Percentiles rank a stretch among this genome's conserved stretches.
These are phyloP conservation scores for Fusarium sp. DNA, from an alignment of 2,329 filamentous ascomycete genomes.

Conservation along the genomic window DNA sequence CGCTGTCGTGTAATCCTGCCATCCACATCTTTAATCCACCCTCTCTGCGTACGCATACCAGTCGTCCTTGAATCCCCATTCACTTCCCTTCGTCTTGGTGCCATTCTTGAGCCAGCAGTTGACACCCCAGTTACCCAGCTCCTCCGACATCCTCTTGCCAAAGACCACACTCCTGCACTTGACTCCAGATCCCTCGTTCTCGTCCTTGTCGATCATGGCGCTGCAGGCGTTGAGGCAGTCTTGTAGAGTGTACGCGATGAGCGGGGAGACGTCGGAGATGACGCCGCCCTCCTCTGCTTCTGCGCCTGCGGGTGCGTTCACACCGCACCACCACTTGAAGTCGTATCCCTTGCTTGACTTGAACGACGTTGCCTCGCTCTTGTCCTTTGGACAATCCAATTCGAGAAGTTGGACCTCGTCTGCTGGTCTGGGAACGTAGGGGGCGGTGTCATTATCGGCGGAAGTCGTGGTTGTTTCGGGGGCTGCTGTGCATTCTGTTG, in stretches of 20 bases:
- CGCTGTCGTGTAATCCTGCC: too few species aligned
- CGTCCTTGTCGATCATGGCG: conserved; percentile 20
- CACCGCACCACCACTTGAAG: conserved; percentile 34
- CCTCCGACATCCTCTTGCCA: conserved; percentile 6
- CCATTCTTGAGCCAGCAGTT: conserved; percentile 32
- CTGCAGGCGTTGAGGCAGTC: conserved; percentile 31
- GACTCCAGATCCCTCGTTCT: background rate
- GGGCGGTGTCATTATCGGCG: conserved; percentile 8
- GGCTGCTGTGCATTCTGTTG: conserved; percentile 21
- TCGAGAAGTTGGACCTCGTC: background rate
- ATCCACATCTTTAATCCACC: background rate
- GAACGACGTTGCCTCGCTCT: conserved; percentile 13
- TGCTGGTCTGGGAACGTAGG: conserved; percentile 24
- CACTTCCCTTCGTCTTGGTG: background rate
- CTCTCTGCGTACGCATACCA: conserved; percentile 24
- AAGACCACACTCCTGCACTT: conserved; percentile 25
- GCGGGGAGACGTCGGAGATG: conserved; percentile 8
- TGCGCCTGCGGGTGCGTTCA: conserved; percentile 11
- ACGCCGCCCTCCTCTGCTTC: conserved; percentile 16
- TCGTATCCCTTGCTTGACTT: conserved; percentile 32
- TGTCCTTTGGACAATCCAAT: conserved; percentile 14
- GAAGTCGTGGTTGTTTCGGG: background rate
- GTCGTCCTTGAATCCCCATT: conserved; percentile 9
- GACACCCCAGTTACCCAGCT: background rate
- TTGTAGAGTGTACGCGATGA: conserved; percentile 16